Evolutionary conservation across 1,139 yeast species (phyloP).

Genomic region (Saccharomyces hybrid): DNA sequence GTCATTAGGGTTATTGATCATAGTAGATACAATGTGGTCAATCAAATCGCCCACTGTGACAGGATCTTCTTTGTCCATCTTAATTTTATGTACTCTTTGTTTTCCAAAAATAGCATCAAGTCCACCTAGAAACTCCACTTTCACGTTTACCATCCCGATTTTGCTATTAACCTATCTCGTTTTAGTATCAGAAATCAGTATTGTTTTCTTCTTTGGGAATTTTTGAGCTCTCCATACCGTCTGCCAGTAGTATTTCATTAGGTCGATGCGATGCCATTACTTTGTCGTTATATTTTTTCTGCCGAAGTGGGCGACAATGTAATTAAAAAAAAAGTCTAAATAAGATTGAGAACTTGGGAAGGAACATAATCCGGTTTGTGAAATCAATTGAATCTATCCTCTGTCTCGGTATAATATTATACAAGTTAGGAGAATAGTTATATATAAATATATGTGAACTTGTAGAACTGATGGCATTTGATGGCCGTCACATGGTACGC

Average conservation of each 20-base stretch:
- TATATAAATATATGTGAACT: not conserved
- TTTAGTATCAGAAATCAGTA: not conserved
- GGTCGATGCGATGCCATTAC: not conserved
- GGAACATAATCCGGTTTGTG: not conserved
- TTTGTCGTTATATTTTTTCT: not conserved
- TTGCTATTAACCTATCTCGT: not conserved
- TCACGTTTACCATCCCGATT: conserved; percentile 29
- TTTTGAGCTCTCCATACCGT: not conserved
- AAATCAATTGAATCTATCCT: not conserved
- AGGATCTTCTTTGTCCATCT: conserved; percentile 36
- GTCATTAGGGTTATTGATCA: conserved; percentile 58
- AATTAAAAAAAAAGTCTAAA: not conserved
- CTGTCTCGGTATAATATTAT: not conserved
- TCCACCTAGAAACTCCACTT: conserved; percentile 56
- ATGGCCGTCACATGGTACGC: not conserved
- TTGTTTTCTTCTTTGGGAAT: not conserved
- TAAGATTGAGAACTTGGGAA: not conserved
- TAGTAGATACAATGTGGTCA: conserved; percentile 43
- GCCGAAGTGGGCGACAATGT: not conserved
- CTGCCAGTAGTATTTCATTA: not conserved
- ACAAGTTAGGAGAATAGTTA: not conserved
- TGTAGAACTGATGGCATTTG: not conserved
- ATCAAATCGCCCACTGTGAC: conserved; percentile 54
- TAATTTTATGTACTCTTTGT: conserved; percentile 40
- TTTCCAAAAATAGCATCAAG: conserved; percentile 57